Evolutionary conservation across 2,329 filamentous ascomycete genomes (phyloP).

Genomic region (Pezicula neosporulosa): DNA sequence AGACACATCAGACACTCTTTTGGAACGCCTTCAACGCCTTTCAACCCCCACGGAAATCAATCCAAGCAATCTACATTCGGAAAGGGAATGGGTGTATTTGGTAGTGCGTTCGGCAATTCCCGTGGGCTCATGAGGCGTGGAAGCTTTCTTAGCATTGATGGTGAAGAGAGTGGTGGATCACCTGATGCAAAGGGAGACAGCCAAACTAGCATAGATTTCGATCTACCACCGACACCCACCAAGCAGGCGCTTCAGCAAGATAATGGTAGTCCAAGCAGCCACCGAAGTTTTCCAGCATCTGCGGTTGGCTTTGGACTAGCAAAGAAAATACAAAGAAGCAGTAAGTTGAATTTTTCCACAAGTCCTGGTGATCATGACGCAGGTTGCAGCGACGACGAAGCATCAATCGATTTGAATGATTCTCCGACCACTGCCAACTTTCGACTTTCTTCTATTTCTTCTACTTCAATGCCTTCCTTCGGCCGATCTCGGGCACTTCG

Average conservation of each 20-base stretch:
- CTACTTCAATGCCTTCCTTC: constrained; percentile 36
- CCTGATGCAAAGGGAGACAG: constrained; percentile 58
- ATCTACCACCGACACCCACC: constrained; percentile 91
- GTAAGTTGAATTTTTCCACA: constrained; percentile 31
- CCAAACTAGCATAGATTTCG: constrained; percentile 58
- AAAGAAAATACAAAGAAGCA: constrained; percentile 27
- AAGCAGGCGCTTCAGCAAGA: constrained; percentile 51
- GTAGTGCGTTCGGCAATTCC: constrained; percentile 43
- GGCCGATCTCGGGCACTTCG: constrained; percentile 31
- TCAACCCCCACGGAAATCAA: constrained; percentile 55
- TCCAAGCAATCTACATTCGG: constrained; percentile 44
- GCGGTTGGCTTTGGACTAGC: constrained; percentile 20
- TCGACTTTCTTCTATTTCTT: constrained; percentile 29
- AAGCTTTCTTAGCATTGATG: constrained; percentile 80
- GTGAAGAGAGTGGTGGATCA: constrained; percentile 44
- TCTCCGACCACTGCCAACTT: constrained; percentile 30
- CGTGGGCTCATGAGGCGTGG: constrained; percentile 39
- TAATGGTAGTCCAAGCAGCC: constrained; percentile 26
- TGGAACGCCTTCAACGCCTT: constrained; percentile 77
- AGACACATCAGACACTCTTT: constrained; percentile 69
- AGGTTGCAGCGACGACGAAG: constrained; percentile 22
- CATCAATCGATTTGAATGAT: constrained; percentile 24
- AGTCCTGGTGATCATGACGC: constrained; percentile 19
- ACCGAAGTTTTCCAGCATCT: constrained; percentile 21
- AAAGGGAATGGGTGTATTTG: constrained; percentile 58